Evolutionary conservation across 352 stramenopile genomes (phyloP).

Genomic region (Globisporangium rhizosaccharum): DNA sequence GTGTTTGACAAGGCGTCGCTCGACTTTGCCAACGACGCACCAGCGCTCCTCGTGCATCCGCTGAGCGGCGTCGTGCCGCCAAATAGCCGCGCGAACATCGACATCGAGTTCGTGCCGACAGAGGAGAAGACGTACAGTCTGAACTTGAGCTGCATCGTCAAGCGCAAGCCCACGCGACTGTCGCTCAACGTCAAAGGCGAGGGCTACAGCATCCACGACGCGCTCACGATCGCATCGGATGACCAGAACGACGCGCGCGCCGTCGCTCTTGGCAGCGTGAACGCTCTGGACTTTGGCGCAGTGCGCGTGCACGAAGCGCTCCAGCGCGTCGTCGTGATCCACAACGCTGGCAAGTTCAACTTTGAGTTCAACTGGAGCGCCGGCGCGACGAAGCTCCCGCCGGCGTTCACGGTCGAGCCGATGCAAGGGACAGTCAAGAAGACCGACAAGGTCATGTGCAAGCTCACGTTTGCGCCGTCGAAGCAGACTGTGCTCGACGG

Average conservation of each 20-base stretch:
- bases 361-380: conserved; percentile 91
- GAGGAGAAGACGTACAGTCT: conserved; percentile 93
- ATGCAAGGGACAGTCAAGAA: conserved; percentile 85
- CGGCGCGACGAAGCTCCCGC: conserved; percentile 18
- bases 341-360: conserved; percentile 94
- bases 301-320: conserved; percentile 84
- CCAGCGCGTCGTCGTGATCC: conserved; percentile 64
- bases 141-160: conserved; percentile 89
- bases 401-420: conserved; percentile 58
- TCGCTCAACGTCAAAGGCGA: conserved; percentile 94
- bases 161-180: conserved; percentile 89
- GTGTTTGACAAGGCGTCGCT: conserved; percentile 90
- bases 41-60: conserved; percentile 80
- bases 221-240: conserved; percentile 36
- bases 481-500: conserved; percentile 75
- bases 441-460: conserved; percentile 76
- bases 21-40: conserved; percentile 69
- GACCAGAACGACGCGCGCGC: conserved; percentile 36
- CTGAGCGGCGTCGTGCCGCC: conserved; percentile 88
- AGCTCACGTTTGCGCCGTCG: conserved; percentile 68
- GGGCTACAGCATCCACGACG: conserved; percentile 90
- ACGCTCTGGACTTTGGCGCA: conserved; percentile 81
- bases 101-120: conserved; percentile 87
- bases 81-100: conserved; percentile 73
- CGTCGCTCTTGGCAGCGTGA: conserved; percentile 23